Percentiles rank a stretch among this genome's conserved stretches.
Conservation (phyloP, 352 stramenopile species). For the Salisapilia sapeloensis region DNA sequence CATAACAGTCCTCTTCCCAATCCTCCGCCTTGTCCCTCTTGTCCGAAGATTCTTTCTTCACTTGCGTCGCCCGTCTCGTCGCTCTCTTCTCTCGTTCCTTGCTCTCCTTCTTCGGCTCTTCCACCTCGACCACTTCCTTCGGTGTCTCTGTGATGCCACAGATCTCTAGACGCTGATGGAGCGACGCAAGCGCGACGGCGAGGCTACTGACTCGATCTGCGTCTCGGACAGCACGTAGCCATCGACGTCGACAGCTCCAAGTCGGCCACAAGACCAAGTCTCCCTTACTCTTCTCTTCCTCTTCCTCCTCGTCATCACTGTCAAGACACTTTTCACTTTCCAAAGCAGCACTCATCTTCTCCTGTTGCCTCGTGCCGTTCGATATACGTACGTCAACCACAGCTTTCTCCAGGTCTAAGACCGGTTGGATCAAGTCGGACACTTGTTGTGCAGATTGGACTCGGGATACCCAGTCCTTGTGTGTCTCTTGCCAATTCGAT, state of each 20-base stretch:
- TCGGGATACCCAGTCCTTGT: constrained; percentile 29
- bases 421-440: constrained; percentile 12
- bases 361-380: no score
- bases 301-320: constrained; percentile 50
- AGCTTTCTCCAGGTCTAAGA: constrained; percentile 52
- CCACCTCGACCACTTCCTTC: constrained; percentile 14
- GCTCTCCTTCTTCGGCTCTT: constrained; percentile 18
- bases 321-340: constrained; percentile 49
- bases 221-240: constrained; percentile 42
- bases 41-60: constrained; percentile 4
- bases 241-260: constrained; percentile 44
- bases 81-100: constrained; percentile 6
- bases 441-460: constrained; percentile 18
- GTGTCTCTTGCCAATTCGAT: constrained; percentile 50
- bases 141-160: constrained; percentile 39
- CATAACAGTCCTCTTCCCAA: constrained; percentile 80
- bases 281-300: constrained; percentile 38
- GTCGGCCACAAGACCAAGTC: constrained; percentile 52
- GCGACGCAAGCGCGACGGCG: constrained; percentile 30
- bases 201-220: constrained; percentile 29
- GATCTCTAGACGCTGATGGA: constrained; percentile 55
- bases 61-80: constrained; percentile 42
- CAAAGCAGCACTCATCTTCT: no score
- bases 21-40: constrained; percentile 38
- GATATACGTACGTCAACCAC: no score